These are phyloP conservation scores for Ailanthus altissimus DNA, from an alignment of 345 rosid species.

Conservation along the genomic window DNA sequence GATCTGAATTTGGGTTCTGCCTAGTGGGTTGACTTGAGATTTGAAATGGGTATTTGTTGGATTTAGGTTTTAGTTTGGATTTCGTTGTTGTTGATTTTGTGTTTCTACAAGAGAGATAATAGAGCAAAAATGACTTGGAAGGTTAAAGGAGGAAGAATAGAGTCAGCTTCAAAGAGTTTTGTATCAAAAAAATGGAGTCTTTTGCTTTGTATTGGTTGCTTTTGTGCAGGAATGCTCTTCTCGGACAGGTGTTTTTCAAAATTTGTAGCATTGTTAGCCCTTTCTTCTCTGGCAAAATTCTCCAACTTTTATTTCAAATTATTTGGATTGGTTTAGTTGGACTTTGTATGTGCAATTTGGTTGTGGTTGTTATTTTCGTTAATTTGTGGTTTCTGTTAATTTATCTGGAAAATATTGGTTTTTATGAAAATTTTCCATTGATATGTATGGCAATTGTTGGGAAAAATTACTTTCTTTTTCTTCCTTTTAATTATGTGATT, in stretches of 20 bases:
- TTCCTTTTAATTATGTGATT: neutral
- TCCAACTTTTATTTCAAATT: neutral
- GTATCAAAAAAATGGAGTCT: slow-evolving; percentile 84
- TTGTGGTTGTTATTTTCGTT: neutral
- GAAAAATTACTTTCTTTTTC: neutral
- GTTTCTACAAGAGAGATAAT: slow-evolving; percentile 10
- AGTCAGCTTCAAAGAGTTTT: slow-evolving; percentile 43
- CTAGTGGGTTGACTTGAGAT: slow-evolving; percentile 29
- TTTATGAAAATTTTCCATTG: neutral
- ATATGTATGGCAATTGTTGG: neutral
- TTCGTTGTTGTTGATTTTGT: slow-evolving; percentile 3
- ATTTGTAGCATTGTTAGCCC: slow-evolving; percentile 4
- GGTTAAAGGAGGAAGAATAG: slow-evolving; percentile 51
- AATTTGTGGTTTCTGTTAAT: slow-evolving; percentile 20
- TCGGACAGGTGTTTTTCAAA: slow-evolving; percentile 56
- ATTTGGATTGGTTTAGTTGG: slow-evolving; percentile 3
- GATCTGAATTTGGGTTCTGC: slow-evolving; percentile 49
- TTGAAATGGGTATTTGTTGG: slow-evolving; percentile 33
- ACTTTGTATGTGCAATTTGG: neutral
- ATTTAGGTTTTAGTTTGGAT: slow-evolving; percentile 22
- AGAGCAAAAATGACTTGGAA: slow-evolving; percentile 51
- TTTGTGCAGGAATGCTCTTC: slow-evolving; percentile 90
- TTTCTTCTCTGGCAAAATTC: neutral
- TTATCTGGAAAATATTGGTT: slow-evolving; percentile 3
- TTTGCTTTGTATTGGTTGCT: slow-evolving; percentile 83